Evolutionary conservation across 108 stramenopile species (phyloP).

Genomic region (Fistulifera solaris): DNA sequence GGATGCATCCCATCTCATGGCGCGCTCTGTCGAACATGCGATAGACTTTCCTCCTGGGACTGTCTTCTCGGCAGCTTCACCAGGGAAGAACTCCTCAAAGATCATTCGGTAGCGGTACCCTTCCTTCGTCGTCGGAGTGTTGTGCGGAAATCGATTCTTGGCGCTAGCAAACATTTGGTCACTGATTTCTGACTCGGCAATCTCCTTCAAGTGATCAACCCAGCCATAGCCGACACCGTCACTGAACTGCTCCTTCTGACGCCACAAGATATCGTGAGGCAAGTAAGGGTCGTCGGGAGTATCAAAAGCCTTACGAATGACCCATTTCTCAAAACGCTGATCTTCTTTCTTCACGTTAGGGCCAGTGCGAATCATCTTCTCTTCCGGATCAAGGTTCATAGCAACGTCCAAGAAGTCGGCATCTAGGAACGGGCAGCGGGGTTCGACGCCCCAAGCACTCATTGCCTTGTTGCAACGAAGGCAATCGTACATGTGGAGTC

Average conservation of each 20-base stretch:
- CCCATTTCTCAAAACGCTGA: slow-evolving; percentile 92
- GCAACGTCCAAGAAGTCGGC: slow-evolving; percentile 92
- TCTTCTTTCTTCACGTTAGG: slow-evolving; percentile 62
- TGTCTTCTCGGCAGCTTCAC: slow-evolving; percentile 89
- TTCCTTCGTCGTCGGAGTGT: slow-evolving; percentile 97
- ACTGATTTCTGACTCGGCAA: slow-evolving; percentile 85
- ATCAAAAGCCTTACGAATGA: slow-evolving; percentile 96
- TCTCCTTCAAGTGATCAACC: slow-evolving; percentile 90
- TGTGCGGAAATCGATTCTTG: slow-evolving; percentile 90
- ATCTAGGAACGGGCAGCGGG: slow-evolving; percentile 96
- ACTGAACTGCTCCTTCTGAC: slow-evolving; percentile 99
- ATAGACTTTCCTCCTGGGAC: slow-evolving; percentile 97
- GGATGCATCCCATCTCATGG: slow-evolving; percentile 92
- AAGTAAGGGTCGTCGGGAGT: slow-evolving; percentile 98
- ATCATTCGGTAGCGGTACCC: slow-evolving; percentile 96
- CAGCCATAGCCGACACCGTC: slow-evolving; percentile 98
- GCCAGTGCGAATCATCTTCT: slow-evolving; percentile 91
- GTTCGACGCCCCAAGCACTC: slow-evolving; percentile 97
- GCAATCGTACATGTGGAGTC: slow-evolving; percentile 96
- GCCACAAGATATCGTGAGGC: slow-evolving; percentile 94
- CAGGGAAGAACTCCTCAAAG: slow-evolving; percentile 96
- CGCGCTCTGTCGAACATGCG: slow-evolving; percentile 97
- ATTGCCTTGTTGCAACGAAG: slow-evolving; percentile 98
- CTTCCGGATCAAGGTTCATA: slow-evolving; percentile 90
- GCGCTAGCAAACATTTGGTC: slow-evolving; percentile 92